Evolutionary conservation across 2,329 filamentous ascomycete genomes (phyloP).

Genomic region (Botrytis pseudocinerea): DNA sequence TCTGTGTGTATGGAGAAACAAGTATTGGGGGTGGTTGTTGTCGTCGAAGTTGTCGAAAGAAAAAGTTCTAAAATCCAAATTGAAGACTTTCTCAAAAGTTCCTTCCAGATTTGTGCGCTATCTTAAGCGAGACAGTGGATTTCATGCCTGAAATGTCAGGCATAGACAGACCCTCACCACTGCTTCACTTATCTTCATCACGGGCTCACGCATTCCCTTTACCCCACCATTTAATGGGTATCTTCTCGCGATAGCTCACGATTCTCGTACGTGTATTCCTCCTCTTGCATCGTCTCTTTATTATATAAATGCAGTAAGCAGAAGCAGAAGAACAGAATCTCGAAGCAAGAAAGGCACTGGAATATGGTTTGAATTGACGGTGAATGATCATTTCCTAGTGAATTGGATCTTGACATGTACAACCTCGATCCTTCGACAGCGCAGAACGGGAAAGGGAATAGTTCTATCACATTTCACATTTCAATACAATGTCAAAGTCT

Average conservation of each 20-base stretch:
- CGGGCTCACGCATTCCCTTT: neutral
- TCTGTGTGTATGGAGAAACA: slow-evolving; percentile 29
- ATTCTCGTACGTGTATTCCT: neutral
- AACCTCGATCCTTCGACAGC: neutral
- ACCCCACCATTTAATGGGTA: neutral
- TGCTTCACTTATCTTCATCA: neutral
- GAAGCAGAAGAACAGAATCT: neutral
- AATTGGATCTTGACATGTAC: neutral
- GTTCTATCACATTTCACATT: neutral
- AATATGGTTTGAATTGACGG: neutral
- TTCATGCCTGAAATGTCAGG: neutral
- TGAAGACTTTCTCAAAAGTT: slow-evolving; percentile 6
- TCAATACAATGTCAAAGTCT: neutral
- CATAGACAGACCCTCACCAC: no score
- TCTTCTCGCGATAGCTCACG: neutral
- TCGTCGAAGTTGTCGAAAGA: slow-evolving; percentile 23
- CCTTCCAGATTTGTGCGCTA: slow-evolving; percentile 17
- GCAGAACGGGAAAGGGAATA: neutral
- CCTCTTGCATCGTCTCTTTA: neutral
- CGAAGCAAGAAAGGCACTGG: neutral
- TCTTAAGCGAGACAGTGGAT: neutral
- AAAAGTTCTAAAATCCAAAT: neutral
- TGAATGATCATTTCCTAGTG: neutral
- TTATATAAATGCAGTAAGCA: neutral
- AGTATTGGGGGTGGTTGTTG: slow-evolving; percentile 22